Percentiles rank a stretch among this genome's conserved stretches.
phyloP scores from a whole-genome alignment of 2,329 filamentous ascomycete species.

The Coleophoma cylindrospora region DNA sequence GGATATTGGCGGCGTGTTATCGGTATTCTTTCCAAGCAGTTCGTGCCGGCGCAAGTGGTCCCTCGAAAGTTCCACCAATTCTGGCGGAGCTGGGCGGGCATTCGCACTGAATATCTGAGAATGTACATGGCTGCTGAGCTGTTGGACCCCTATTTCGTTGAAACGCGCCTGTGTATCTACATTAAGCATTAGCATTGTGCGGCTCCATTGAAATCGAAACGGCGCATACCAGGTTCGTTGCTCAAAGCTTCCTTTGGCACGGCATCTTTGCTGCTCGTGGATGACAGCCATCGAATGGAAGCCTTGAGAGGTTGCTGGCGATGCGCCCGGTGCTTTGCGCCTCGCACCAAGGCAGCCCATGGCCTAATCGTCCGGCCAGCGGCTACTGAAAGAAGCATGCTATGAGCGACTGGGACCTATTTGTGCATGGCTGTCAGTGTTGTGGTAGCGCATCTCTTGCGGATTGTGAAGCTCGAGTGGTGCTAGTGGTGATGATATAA shows the following conservation, averaged over 20 bases:
- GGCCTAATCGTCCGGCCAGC: slow-evolving; percentile 21
- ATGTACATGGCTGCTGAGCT: slow-evolving; percentile 80
- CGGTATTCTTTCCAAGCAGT: slow-evolving; percentile 83
- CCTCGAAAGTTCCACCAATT: slow-evolving; percentile 74
- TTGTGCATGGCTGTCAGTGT: not conserved
- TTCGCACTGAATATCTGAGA: slow-evolving; percentile 71
- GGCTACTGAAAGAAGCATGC: slow-evolving; percentile 24
- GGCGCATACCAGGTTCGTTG: too few relatives aligned
- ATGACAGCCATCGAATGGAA: slow-evolving; percentile 39
- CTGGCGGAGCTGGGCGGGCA: slow-evolving; percentile 51
- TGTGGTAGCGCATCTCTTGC: not conserved
- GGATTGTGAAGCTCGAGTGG: not conserved
- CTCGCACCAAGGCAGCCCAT: slow-evolving; percentile 41
- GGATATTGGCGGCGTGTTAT: slow-evolving; percentile 67
- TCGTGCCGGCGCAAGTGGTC: slow-evolving; percentile 84
- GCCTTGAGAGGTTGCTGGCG: slow-evolving; percentile 13
- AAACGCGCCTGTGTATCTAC: slow-evolving; percentile 57
- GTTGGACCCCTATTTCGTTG: slow-evolving; percentile 93
- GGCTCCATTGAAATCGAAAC: too few relatives aligned
- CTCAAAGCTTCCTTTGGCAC: too few relatives aligned
- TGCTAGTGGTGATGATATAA: not conserved
- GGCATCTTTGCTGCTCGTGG: slow-evolving; percentile 14
- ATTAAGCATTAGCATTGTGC: too few relatives aligned
- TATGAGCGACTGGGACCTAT: slow-evolving; percentile 5
- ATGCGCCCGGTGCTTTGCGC: slow-evolving; percentile 43